Conservation (phyloP, 345 rosid genomes). For the Eucalyptus pauciflora region DNA sequence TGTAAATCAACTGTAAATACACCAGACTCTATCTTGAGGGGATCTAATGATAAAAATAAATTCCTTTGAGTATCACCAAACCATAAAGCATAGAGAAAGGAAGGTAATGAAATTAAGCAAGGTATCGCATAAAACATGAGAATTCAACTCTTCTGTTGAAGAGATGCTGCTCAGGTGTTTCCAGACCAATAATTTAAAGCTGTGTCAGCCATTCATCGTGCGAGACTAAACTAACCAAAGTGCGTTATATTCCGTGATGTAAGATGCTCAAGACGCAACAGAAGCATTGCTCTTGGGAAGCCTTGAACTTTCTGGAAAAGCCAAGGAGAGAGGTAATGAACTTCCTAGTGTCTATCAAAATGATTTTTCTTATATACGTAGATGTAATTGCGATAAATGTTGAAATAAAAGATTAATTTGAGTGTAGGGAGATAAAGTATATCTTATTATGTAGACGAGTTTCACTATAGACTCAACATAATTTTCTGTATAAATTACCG, state of each 20-base stretch:
- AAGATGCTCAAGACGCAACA: not conserved
- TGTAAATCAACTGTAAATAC: not conserved
- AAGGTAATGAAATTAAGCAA: not conserved
- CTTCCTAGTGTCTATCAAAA: not conserved
- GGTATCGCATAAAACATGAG: not conserved
- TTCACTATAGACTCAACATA: not conserved
- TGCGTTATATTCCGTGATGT: not conserved
- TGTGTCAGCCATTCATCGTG: not conserved
- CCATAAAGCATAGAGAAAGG: not conserved
- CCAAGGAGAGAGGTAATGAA: not conserved
- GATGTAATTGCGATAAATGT: not conserved
- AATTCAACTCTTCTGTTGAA: not conserved
- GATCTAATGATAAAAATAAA: not conserved
- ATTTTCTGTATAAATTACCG: not conserved
- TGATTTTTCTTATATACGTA: not conserved
- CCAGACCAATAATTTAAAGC: not conserved
- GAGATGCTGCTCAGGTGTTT: not conserved
- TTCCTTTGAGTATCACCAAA: not conserved
- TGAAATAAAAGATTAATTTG: not conserved
- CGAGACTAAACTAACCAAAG: not conserved
- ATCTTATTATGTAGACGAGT: not conserved
- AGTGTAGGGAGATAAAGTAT: not conserved
- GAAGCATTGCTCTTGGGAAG: not conserved
- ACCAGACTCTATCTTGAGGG: not conserved
- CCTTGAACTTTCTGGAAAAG: not conserved